A percentile compares a stretch with the other conserved stretches of the same genome.
Evolutionary conservation across 352 stramenopile genomes (phyloP).

Genomic region (Lagenidium giganteum): DNA sequence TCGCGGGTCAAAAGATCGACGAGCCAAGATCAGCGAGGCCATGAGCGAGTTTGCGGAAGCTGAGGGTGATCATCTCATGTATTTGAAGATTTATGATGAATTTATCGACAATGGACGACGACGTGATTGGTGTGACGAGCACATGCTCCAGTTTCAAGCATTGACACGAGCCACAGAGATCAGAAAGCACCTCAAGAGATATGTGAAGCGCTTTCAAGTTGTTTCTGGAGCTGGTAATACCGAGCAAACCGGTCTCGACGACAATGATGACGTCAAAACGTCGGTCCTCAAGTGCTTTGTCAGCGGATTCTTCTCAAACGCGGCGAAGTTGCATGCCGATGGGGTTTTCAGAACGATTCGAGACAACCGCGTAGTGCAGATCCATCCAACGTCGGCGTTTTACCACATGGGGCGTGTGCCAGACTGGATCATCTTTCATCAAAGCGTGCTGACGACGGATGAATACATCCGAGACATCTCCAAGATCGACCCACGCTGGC

Average conservation of each 20-base stretch:
- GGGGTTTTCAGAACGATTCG: constrained; percentile 60
- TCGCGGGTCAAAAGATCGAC: constrained; percentile 57
- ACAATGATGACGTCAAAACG: constrained; percentile 16
- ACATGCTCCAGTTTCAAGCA: constrained; percentile 52
- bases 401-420: constrained; percentile 80
- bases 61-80: constrained; percentile 68
- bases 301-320: constrained; percentile 93
- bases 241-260: constrained; percentile 1
- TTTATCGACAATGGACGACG: constrained; percentile 63
- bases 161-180: constrained; percentile 63
- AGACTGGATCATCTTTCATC: constrained; percentile 98
- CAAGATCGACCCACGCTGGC: constrained; percentile 72
- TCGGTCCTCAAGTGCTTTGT: constrained; percentile 60
- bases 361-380: constrained; percentile 59
- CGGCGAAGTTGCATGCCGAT: constrained; percentile 92
- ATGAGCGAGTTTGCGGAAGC: constrained; percentile 66
- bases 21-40: constrained; percentile 55
- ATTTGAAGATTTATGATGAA: constrained; percentile 62
- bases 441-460: constrained; percentile 97
- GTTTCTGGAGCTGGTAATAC: background rate
- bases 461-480: constrained; percentile 87
- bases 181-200: constrained; percentile 59
- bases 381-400: constrained; percentile 74
- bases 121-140: constrained; percentile 71
- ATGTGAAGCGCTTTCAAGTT: constrained; percentile 46